Base-by-base conservation (phyloP, 306 rosid species). In the Lotus japonicus region DNA sequence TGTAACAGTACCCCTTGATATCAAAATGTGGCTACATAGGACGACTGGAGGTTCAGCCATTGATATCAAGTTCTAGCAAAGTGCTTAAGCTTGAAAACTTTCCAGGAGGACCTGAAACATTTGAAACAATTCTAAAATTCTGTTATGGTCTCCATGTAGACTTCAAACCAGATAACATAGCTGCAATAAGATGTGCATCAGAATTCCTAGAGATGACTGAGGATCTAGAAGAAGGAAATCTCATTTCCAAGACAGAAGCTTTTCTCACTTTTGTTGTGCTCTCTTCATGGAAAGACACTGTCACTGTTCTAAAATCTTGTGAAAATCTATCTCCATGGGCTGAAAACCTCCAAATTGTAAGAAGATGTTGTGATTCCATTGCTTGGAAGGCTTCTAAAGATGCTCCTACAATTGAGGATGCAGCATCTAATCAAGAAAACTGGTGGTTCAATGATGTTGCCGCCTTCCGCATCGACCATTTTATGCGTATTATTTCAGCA, bases 341-440 rank as follows among this genome's bases (percentile, higher is more conserved):
- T 53, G 99, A 90, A 58, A 94, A 90, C 78, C 86, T 90, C 64
- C 99, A 94, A 81, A 81, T 90, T 76, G 95, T 88, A 45, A 84
- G 99, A 79, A 82, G 97, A 76, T 94, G 99, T 67, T 86, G 96
- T n/a, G 95, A 94, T 73, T 87, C 97, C n/a, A 72, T 94, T 16
- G 95, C 96, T 43, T 83, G 92, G 95, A 90, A 88, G 85, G 89
- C 85, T 68, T 79, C 89, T 16, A 85, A 84, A 84, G 88, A 87
- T 19, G 77, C 53, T 68, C 56, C 38, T 54, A 49, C 64, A 12
- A 12, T 26, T 31, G 78, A 74, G 54, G 86, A 84, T 46, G 52
- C 82, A 53, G 63, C 21, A 44, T 57, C 38, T 5, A 39, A 53
- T 42, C 85, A 81, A 77, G 95, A 85, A 28, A 82, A 81, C 49